These are phyloP conservation scores for Lasiodiplodia gonubiensis DNA, from an alignment of 2,329 filamentous ascomycete genomes.

Conservation along the genomic window DNA sequence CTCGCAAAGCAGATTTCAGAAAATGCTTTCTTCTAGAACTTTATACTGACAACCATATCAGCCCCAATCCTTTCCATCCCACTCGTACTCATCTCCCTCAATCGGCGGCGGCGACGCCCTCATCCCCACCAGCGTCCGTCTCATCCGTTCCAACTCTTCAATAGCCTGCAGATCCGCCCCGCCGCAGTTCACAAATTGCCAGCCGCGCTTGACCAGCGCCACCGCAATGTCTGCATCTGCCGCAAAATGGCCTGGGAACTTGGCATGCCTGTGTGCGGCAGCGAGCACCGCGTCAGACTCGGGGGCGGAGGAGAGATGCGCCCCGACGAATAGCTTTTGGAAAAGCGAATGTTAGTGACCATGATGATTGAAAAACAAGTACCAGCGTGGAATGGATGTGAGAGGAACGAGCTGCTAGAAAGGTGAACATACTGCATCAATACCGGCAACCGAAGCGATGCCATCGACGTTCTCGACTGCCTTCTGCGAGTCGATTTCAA, in stretches of 20 bases:
- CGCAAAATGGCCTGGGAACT: constrained; percentile 7
- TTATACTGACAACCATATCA: neutral
- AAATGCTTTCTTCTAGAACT: too few species aligned
- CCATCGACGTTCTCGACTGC: constrained; percentile 2
- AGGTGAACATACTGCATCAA: constrained; percentile 1
- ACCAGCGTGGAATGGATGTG: neutral
- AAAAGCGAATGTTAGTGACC: too few species aligned
- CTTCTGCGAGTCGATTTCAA: neutral
- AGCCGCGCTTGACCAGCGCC: constrained; percentile 5
- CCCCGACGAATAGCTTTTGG: constrained; percentile 11
- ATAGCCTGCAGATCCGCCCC: neutral
- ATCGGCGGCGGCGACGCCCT: neutral
- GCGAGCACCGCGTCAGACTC: neutral
- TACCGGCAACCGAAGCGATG: neutral
- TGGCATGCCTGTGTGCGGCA: constrained; percentile 9
- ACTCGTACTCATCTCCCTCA: constrained; percentile 13
- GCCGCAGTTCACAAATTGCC: constrained; percentile 20
- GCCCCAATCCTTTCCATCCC: constrained; percentile 20
- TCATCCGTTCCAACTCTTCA: constrained; percentile 10
- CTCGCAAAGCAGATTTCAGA: too few species aligned
- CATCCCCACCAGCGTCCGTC: neutral
- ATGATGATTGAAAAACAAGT: too few species aligned
- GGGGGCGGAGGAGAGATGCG: neutral
- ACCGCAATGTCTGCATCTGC: constrained; percentile 2
- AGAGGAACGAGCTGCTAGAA: neutral